Evolutionary conservation across 371 early-diverging fungal genomes (phyloP), one percentile per base, ranked within the genome.

Genomic region (Actinomortierella ambigua): DNA sequence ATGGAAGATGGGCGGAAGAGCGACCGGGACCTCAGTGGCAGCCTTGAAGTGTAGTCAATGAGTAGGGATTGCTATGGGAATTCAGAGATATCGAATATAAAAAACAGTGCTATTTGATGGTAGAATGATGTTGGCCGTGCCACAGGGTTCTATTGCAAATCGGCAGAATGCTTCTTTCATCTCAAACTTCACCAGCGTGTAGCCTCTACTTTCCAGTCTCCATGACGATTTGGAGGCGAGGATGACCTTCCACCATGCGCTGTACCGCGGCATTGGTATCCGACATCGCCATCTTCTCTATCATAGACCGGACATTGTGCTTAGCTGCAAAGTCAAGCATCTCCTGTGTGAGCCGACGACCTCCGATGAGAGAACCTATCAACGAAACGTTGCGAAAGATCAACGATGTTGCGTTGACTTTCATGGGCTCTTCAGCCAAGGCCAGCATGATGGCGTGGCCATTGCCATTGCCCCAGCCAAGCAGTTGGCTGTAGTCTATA

Each of bases 261-360:
- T 62, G 54, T 17, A 15, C 26, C 1, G 62, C 62, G 14, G 40
- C 78, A 61, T 91, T 90, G 27, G 84, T 83, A 20, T 89, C 76
- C 5, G 75, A 77, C 34, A 90, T 69, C 2, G 85, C 77, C n/a
- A 84, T 71, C 46, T 62, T 76, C 59, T 92, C 83, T 27, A 91
- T 78, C 80, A 81, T 81, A 20, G 91, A 88, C 7, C 81, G 59
- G 29, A 92, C 83, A 44, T 81, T 75, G 43, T 86, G 82, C 69
- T 90, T 68, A 55, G 79, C 83, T 0, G 91, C 89, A 69, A 93
- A 86, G 15, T 79, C 81, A 5, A 95, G 81, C 82, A 89, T 89
- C 46, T 86, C 86, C 28, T 65, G 69, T 24, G 91, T 65, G 28
- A 82, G 82, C 2, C 65, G 79, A 54, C 70, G 63, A 44, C 82